These are phyloP conservation scores for Streptanthus diversifolius DNA, from an alignment of 345 rosid species.

Conservation along the genomic window DNA sequence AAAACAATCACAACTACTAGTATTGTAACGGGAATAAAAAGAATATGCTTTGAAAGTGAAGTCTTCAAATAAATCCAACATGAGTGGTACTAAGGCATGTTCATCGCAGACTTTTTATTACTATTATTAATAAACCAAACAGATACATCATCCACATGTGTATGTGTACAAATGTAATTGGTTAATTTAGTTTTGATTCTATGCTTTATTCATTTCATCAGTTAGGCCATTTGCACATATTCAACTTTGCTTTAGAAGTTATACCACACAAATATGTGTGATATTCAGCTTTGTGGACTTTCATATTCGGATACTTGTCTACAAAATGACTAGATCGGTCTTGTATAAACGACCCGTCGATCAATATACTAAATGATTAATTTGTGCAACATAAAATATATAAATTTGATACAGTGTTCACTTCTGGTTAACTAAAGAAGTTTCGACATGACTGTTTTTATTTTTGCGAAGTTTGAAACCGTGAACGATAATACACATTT, in stretches of 20 bases:
- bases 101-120: constrained; percentile 18
- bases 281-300: constrained; percentile 20
- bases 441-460: neutral
- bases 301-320: constrained; percentile 10
- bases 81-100: constrained; percentile 25
- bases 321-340: neutral
- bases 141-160: constrained; percentile 6
- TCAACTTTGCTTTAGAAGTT: constrained; percentile 17
- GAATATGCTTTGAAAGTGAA: constrained; percentile 31
- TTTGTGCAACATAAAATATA: neutral
- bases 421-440: neutral
- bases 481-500: neutral
- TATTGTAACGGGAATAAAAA: constrained; percentile 14
- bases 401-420: neutral
- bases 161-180: constrained; percentile 8
- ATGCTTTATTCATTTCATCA: neutral
- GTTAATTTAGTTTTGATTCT: constrained; percentile 2
- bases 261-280: constrained; percentile 24
- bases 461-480: neutral
- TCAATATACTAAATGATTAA: neutral
- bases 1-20: neutral
- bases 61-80: constrained; percentile 12
- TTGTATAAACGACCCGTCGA: neutral
- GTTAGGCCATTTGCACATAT: constrained; percentile 26
- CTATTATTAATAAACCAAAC: neutral